Base-by-base conservation (phyloP, 1,284 basidiomycete species). In the Microbotryum saponariae region DNA sequence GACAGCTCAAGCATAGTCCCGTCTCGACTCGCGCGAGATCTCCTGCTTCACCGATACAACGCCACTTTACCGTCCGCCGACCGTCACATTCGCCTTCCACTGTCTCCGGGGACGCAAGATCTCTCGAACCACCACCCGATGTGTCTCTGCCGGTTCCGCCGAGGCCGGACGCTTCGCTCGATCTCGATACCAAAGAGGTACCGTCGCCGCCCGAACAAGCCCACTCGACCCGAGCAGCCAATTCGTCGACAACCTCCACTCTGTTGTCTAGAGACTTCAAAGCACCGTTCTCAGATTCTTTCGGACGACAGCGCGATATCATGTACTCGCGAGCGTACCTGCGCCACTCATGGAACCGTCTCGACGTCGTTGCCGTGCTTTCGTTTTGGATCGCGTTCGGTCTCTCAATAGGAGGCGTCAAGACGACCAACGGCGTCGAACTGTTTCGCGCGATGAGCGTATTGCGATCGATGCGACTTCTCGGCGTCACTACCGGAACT, bases 401-500 rank as follows among this genome's bases (percentile, higher is more conserved):
- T 1, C 79, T 97, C 52, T 83, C 89, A 0, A 76, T 82, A 23
- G 70, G 78, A 0, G 86, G 87, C 0, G 71, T 82, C 44, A 93
- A 97, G 75, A 77, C 83, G 55, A 91, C 96, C 76, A 83, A 96
- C 59, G 90, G 87, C 53, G 12, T 65, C 14, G 62, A 66, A 46
- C 16, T 66, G 25, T 97, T 97, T 73, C 83, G 92, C 37, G 92
- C 92, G 0, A 76, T 98, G 73, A 91, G 88, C 66, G 90, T 94
- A 16, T 79, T 97, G 23, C 81, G 94, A 62, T 87, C 85, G 3
- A 85, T 89, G 6, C 82, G 94, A 61, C 76, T 98, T 27, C 77
- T 98, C 54, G 85, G 91, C 3, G 84, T 97, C 56, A 97, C 93
- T 1, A 85, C 85, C 64, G 94, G 94, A 76, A 97, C 94, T 21